Base-by-base conservation (phyloP, 257 asterid genomes). In the Anisodus acutangulus region DNA sequence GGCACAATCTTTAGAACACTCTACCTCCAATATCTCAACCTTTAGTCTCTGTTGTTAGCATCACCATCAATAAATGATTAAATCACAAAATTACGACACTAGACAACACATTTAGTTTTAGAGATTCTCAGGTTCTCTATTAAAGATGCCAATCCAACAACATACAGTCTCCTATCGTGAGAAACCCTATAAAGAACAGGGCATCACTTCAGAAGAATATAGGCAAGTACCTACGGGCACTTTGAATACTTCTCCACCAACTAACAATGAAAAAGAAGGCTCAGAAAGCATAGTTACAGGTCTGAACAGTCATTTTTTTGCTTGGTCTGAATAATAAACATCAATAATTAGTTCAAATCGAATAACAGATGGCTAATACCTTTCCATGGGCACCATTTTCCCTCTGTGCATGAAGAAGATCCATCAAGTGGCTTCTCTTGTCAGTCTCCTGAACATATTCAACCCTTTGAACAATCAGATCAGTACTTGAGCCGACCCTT, bases 401-500 rank as follows among this genome's bases (percentile, higher is more conserved):
- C 84, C 87, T 92, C 79, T 95, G 98, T 0, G 99, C 99, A 88
- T 94, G 97, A 83, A 95, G 98, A 88, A 95, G 99, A 88, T 95
- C 99, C 99, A 95, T 95, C 68, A 95, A 86, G 87, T 95, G 99
- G 90, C 99, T 95, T 89, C 99, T 90, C 88, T 95, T 95, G 90
- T 95, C 99, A 80, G 94, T 89, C 89, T 95, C 99, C 74, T 88
- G 97, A 86, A 95, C 99, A 84, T 89, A 95, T 85, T 95, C 99
- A 89, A 95, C 98, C 90, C 98, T 90, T 87, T 95, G 99, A 78
- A 91, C 97, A 84, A 94, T 95, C 91, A 95, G 90, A 88, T 95
- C 99, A 58, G 99, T 95, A 83, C 99, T 95, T 76, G 99, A 95
- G 83, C 99, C 99, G 87, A 95, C 99, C 89, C 99, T 92, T 58